Percentiles rank a stretch among this genome's conserved stretches.
Conservation (phyloP, 768 basidiomycete species). For the Leccinum incarnatum region DNA sequence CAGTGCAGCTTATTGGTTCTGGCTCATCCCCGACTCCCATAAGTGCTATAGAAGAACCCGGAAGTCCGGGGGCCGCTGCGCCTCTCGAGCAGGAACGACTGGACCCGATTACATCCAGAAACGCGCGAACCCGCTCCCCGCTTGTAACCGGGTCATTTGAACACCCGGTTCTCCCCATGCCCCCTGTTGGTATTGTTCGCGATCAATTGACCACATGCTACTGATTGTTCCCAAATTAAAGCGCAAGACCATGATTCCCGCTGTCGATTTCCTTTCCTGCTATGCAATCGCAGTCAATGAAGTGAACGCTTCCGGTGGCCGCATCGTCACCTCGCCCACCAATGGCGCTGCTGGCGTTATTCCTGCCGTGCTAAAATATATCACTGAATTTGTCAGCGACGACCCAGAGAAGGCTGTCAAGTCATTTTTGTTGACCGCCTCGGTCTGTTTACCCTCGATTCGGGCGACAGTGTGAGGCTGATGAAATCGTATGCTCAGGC, state of each 20-base stretch:
- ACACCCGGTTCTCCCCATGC: constrained; percentile 77
- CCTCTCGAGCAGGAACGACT: constrained; percentile 3
- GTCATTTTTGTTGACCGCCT: constrained; percentile 88
- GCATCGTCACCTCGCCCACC: constrained; percentile 93
- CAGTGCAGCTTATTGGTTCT: constrained; percentile 36
- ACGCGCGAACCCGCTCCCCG: constrained; percentile 25
- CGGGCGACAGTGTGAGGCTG: neutral
- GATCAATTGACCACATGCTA: neutral
- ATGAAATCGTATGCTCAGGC: constrained; percentile 45
- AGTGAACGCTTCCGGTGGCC: constrained; percentile 88
- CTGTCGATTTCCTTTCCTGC: constrained; percentile 89
- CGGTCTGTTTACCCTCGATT: constrained; percentile 45
- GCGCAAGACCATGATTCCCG: constrained; percentile 86
- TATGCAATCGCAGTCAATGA: constrained; percentile 97
- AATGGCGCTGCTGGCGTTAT: constrained; percentile 95
- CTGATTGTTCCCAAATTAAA: constrained; percentile 27
- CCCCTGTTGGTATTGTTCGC: constrained; percentile 55
- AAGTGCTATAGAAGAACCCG: constrained; percentile 28
- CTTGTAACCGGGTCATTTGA: constrained; percentile 74
- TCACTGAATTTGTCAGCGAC: constrained; percentile 88
- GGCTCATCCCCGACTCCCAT: constrained; percentile 15
- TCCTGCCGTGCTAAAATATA: constrained; percentile 88
- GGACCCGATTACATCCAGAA: constrained; percentile 1
- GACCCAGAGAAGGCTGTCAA: constrained; percentile 84
- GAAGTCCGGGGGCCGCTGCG: neutral